Percentiles rank a stretch among this genome's conserved stretches.
Evolutionary conservation across 441 rosid species (phyloP).

Genomic region (Melastoma candidum): DNA sequence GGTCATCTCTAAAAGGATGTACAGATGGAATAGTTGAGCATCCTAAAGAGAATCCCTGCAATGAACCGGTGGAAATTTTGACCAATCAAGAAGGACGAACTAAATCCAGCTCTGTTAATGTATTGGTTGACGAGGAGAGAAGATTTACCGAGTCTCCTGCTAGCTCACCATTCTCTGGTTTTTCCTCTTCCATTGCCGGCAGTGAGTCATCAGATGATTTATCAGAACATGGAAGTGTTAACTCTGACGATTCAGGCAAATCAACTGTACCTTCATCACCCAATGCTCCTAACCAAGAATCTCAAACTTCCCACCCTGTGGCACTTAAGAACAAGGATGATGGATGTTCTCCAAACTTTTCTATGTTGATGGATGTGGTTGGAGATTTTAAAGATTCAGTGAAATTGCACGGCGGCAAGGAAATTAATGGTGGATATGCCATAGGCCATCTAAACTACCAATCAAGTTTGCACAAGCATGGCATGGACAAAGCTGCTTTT

Average conservation of each 20-base stretch:
- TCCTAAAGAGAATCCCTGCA: slow-evolving; percentile 15
- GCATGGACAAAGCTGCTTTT: slow-evolving; percentile 16
- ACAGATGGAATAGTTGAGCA: slow-evolving; percentile 18
- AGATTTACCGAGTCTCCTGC: slow-evolving; percentile 41
- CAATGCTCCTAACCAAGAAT: slow-evolving; percentile 25
- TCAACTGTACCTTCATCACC: slow-evolving; percentile 29
- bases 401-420: slow-evolving; percentile 23
- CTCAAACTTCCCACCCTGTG: slow-evolving; percentile 23
- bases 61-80: slow-evolving; percentile 23
- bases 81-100: slow-evolving; percentile 23
- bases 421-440: slow-evolving; percentile 22
- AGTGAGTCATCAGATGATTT: slow-evolving; percentile 61
- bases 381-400: slow-evolving; percentile 24
- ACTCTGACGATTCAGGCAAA: slow-evolving; percentile 51
- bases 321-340: slow-evolving; percentile 28
- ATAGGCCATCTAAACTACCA: slow-evolving; percentile 22
- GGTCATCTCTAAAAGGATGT: slow-evolving; percentile 17
- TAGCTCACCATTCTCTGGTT: slow-evolving; percentile 60
- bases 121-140: slow-evolving; percentile 21
- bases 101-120: slow-evolving; percentile 23
- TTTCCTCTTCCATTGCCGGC: slow-evolving; percentile 33
- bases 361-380: slow-evolving; percentile 55
- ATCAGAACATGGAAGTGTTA: slow-evolving; percentile 52
- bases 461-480: slow-evolving; percentile 18
- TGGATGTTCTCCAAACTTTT: slow-evolving; percentile 63